phyloP scores from a whole-genome alignment of 768 basidiomycete genomes.

The Lactarius indigo region DNA sequence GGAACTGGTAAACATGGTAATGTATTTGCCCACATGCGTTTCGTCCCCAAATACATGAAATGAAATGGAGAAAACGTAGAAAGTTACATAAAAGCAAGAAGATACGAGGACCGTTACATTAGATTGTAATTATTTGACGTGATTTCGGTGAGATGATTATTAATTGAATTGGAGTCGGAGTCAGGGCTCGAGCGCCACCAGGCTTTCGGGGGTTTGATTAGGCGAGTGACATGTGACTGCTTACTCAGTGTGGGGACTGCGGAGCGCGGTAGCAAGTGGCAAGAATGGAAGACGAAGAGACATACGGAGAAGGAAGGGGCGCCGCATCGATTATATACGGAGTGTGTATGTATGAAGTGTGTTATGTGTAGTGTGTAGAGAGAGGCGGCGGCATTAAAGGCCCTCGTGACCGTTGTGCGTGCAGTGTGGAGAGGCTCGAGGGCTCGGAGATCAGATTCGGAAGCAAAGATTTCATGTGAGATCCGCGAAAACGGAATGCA shows the following conservation, averaged over 20 bases:
- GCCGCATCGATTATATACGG: background rate
- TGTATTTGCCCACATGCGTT: background rate
- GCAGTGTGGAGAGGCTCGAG: background rate
- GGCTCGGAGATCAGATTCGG: constrained; percentile 3
- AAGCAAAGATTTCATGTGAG: constrained; percentile 2
- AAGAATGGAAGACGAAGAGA: background rate
- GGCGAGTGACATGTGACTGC: constrained; percentile 4
- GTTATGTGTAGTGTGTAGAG: background rate
- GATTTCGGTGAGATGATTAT: constrained; percentile 3
- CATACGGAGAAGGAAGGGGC: background rate
- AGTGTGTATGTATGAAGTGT: background rate
- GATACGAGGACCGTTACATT: background rate
- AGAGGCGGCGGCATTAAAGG: background rate
- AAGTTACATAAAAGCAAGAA: background rate
- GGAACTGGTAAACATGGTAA: background rate
- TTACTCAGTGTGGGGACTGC: constrained; percentile 3
- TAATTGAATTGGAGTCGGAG: constrained; percentile 1
- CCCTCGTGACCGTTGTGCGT: background rate
- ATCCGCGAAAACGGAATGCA: constrained; percentile 8
- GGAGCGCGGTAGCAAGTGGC: background rate
- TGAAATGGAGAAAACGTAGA: background rate
- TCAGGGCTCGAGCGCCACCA: constrained; percentile 20
- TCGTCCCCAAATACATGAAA: background rate
- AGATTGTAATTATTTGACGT: background rate
- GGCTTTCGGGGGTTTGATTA: constrained; percentile 13